Base-by-base conservation (phyloP, 768 basidiomycete species). In the Cystoderma amianthinum region DNA sequence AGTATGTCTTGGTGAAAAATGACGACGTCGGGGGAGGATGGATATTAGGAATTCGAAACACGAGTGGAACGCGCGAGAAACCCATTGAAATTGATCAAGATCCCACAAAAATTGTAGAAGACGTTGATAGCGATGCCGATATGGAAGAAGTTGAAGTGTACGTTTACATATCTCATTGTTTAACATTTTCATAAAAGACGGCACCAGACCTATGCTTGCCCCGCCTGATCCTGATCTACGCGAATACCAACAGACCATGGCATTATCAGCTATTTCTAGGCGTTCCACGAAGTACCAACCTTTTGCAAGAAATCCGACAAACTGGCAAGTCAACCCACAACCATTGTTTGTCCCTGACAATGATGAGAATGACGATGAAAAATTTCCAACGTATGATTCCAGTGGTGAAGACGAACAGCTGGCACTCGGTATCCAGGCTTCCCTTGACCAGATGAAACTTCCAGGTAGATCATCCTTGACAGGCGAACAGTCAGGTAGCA, bases 1-100 rank as follows among this genome's bases (percentile, higher is more conserved):
- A 96, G 58, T 99, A 99, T 60, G 70, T 97, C n/a, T 69, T 99
- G 44, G 72, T 98, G 44, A 95, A 95, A 67, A 95, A 96, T 52
- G 82, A 90, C 47, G 83, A 84, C 23, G 78, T 65, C 12, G 81
- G 76, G 16, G 93, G 94, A 2, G 96, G 96, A 1, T 99, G 96
- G 95, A 80, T 94, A 30, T 67, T 99, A 13, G 95, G 95, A 3
- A 83, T 97, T 32, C 72, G 87, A 36, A 90, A 87, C n/a, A 53
- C 47, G 39, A n/a, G n/a, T n/a, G 92, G 94, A 13, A 89, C 85
- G 5, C 72, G 70, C 44, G 72, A 79, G 37, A 90, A 89, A 48
- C 94, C 94, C 4, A 97, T 97, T 44, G 75, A 82, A 41, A 76
- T 97, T 42, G 90, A 94, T 52, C 73, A 74, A 30, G 78, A 83